phyloP scores from a whole-genome alignment of 2,329 filamentous ascomycete genomes.

The Ilyonectria mors-panacis region DNA sequence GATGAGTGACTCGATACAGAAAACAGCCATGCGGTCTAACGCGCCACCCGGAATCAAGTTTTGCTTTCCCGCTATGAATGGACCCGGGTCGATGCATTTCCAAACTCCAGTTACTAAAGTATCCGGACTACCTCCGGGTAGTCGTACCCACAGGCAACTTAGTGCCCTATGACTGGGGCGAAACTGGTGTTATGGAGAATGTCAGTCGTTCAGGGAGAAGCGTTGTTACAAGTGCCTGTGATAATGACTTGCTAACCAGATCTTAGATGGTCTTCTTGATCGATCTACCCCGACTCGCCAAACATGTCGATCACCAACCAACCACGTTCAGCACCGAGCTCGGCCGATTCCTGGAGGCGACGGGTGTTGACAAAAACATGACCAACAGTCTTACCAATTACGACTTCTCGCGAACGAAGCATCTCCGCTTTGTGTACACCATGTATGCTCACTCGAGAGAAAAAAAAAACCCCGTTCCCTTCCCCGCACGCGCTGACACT shows the following conservation, averaged over 20 bases:
- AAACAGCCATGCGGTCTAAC: conserved; percentile 64
- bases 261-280: conserved; percentile 86
- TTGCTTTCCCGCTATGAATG: conserved; percentile 87
- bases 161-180: conserved; percentile 90
- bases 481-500: conserved; percentile 33
- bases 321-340: conserved; percentile 78
- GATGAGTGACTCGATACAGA: conserved; percentile 48
- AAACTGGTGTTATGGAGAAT: conserved; percentile 88
- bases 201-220: conserved; percentile 57
- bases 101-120: conserved; percentile 92
- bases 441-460: conserved; percentile 69
- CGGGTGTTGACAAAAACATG: conserved; percentile 75
- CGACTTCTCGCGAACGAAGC: conserved; percentile 82
- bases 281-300: conserved; percentile 80
- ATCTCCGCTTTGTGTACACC: conserved; percentile 86
- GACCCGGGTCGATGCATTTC: conserved; percentile 88
- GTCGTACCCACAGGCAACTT: conserved; percentile 92
- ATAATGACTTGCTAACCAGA: conserved; percentile 41
- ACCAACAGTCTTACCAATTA: conserved; percentile 80
- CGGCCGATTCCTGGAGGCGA: conserved; percentile 77
- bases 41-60: conserved; percentile 72
- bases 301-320: conserved; percentile 50
- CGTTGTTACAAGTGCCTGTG: conserved; percentile 29
- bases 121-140: conserved; percentile 79
- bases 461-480: conserved; percentile 17